Base-by-base conservation (phyloP, 805 yeast genomes). In the Pichia heedii region DNA sequence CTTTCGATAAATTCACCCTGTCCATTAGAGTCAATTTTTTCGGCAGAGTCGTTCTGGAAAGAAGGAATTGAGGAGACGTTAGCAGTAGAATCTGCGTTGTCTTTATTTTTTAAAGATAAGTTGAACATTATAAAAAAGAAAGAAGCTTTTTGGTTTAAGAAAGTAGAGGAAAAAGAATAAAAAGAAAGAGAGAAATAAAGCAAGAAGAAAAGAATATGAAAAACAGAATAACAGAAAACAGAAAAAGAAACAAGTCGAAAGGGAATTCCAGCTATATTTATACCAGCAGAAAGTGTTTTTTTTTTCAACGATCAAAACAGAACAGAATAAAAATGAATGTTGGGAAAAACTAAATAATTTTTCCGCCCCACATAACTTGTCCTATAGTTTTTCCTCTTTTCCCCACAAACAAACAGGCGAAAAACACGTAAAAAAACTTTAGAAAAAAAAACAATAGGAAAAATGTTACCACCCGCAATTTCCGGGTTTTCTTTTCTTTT, bases 1-100 rank as follows among this genome's bases (percentile, higher is more conserved):
- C 52, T 49, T 39, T 44, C 47, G 19, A 18, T 12, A 22, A n/a
- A 46, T 20, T 37, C 48, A 20, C 12, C n/a, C 18, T 40, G 30
- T 10, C 29, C 42, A 13, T 13, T 19, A 15, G 35, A 30, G 11
- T 20, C 37, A 12, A 19, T 13, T 12, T 20, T 20, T 26, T 19
- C 22, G 16, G 11, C 11, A 13, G 42, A 40, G 18, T 29, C n/a
- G 11, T 18, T 10, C 13, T 36, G 30, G 20, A 32, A 32, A 16
- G 34, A 32, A 16, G 19, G 8, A 2, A 16, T 29, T 13, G 32
- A 29, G 4, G 32, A 29, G 4, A 16, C 34, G n/a, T 16, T 11
- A 16, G 19, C 11, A 3, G 11, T 2, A 3, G 2, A 4, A 3
- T 15, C 34, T 7, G 34, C 7, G 34, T 5, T 7, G 11, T 4